Conservation (phyloP, 345 rosid species). For the Hevea brasiliensis region DNA sequence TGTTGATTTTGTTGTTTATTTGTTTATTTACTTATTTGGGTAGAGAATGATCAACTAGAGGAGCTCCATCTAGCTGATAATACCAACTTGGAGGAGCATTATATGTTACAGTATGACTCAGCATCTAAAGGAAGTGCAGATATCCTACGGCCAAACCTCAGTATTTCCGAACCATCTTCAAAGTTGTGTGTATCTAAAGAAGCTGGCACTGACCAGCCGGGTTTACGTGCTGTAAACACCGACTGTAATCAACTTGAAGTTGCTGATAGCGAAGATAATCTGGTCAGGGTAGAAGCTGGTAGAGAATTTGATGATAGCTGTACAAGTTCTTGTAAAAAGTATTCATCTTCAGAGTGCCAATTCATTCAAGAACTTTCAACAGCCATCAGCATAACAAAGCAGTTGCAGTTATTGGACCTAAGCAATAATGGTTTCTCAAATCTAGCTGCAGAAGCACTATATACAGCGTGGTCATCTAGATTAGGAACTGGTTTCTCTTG, state of each 20-base stretch:
- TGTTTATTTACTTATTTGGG: constrained; percentile 5
- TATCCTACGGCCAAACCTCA: constrained; percentile 20
- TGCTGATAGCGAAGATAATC: constrained; percentile 84
- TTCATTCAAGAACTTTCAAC: constrained; percentile 50
- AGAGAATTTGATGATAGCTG: constrained; percentile 44
- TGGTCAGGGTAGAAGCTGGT: constrained; percentile 29
- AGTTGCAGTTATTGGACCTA: constrained; percentile 58
- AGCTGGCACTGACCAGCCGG: constrained; percentile 25
- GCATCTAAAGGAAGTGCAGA: constrained; percentile 28
- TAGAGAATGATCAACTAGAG: constrained; percentile 68
- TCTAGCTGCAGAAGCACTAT: constrained; percentile 47
- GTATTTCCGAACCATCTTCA: constrained; percentile 25
- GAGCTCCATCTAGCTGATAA: constrained; percentile 79
- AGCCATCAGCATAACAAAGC: constrained; percentile 64
- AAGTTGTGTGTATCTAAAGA: constrained; percentile 21
- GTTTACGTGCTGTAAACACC: constrained; percentile 36
- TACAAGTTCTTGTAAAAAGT: constrained; percentile 48
- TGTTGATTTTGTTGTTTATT: constrained; percentile 2
- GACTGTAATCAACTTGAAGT: constrained; percentile 59
- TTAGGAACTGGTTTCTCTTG: constrained; percentile 41
- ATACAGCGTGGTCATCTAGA: constrained; percentile 62
- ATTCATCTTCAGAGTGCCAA: constrained; percentile 35
- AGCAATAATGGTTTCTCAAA: constrained; percentile 70
- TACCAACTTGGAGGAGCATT: constrained; percentile 31
- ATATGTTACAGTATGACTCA: constrained; percentile 12